These are phyloP conservation scores for Rhinocladiella mackenziei DNA, from an alignment of 2,329 filamentous ascomycete species.

Conservation along the genomic window DNA sequence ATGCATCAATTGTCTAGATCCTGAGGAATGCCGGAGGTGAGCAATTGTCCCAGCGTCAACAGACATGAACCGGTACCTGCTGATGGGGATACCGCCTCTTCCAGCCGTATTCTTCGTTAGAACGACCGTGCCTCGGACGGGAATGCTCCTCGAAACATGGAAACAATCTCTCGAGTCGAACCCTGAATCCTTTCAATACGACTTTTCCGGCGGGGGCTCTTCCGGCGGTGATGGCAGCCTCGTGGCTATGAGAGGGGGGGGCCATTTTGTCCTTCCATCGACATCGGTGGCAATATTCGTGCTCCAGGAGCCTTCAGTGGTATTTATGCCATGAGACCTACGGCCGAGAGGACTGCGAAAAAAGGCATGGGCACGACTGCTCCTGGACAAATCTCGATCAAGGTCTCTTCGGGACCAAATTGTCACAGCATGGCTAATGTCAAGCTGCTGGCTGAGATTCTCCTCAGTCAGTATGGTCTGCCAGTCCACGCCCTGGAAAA, in stretches of 20 bases:
- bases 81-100: background rate
- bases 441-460: slow-evolving; percentile 41
- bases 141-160: slow-evolving; percentile 35
- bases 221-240: slow-evolving; percentile 57
- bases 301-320: slow-evolving; percentile 41
- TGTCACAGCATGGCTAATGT: slow-evolving; percentile 51
- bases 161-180: slow-evolving; percentile 37
- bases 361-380: slow-evolving; percentile 15
- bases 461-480: slow-evolving; percentile 48
- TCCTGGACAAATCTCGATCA: slow-evolving; percentile 34
- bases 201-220: slow-evolving; percentile 52
- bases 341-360: slow-evolving; percentile 38
- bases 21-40: slow-evolving; percentile 31
- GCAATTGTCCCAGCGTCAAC: background rate
- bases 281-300: slow-evolving; percentile 47
- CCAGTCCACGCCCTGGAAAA: slow-evolving; percentile 51
- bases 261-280: slow-evolving; percentile 39
- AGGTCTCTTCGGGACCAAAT: slow-evolving; percentile 52
- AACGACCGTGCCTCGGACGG: slow-evolving; percentile 33
- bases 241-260: slow-evolving; percentile 50
- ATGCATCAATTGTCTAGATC: slow-evolving; percentile 31
- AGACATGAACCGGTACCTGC: background rate
- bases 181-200: slow-evolving; percentile 53
- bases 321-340: slow-evolving; percentile 41
- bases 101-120: slow-evolving; percentile 32